Percentiles rank a stretch among this genome's conserved stretches.
Conservation (phyloP, 768 basidiomycete genomes). For the Mycena capillaripes region DNA sequence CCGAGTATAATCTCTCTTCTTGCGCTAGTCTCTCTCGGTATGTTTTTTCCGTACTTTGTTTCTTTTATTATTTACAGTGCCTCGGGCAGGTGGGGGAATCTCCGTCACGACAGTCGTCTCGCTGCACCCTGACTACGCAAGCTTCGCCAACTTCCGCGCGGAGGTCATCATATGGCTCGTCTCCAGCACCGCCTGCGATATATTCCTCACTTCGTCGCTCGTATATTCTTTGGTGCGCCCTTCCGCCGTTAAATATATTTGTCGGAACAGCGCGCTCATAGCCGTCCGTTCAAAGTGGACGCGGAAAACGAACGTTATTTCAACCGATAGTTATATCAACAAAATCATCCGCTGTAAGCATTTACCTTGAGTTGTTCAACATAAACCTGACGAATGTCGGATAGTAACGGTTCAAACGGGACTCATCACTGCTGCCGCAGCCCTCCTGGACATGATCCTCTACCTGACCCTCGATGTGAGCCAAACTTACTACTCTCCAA, state of each 20-base stretch:
- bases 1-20: not conserved
- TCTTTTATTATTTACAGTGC: not conserved
- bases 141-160: constrained; percentile 14
- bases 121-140: constrained; percentile 14
- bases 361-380: not conserved
- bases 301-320: constrained; percentile 14
- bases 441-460: constrained; percentile 23
- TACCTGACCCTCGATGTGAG: constrained; percentile 9
- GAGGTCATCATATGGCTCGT: constrained; percentile 34
- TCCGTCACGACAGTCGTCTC: constrained; percentile 13
- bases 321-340: constrained; percentile 32
- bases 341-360: constrained; percentile 34
- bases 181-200: constrained; percentile 23
- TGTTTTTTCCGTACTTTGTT: not conserved
- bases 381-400: not conserved
- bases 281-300: constrained; percentile 17
- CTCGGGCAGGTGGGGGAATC: constrained; percentile 26
- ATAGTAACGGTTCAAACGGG: constrained; percentile 33
- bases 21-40: constrained; percentile 21
- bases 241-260: too few species aligned
- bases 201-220: constrained; percentile 28
- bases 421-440: constrained; percentile 27
- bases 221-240: constrained; percentile 8
- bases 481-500: too few species aligned
- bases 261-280: not conserved